Conservation (phyloP, 2,329 filamentous ascomycete genomes). For the Nakataea oryzae region DNA sequence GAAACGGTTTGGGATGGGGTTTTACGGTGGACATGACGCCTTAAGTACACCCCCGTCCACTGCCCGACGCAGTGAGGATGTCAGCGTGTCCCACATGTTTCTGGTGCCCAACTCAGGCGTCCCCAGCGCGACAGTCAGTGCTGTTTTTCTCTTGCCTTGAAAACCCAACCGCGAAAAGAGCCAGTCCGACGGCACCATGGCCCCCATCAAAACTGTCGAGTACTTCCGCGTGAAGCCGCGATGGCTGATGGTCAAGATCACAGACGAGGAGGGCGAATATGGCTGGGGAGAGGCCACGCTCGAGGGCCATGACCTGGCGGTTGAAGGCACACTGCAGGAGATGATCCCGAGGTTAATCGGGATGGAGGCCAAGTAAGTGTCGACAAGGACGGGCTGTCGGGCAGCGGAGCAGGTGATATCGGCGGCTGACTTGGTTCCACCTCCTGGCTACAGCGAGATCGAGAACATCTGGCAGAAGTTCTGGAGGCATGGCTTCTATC, state of each 20-base stretch:
- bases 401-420: neutral
- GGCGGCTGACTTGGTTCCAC: neutral
- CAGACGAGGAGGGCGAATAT: conserved; percentile 43
- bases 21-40: neutral
- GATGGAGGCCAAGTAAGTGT: conserved; percentile 48
- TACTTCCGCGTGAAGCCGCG: conserved; percentile 57
- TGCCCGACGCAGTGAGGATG: neutral
- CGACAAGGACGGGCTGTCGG: neutral
- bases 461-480: conserved; percentile 61
- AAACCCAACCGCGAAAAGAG: neutral
- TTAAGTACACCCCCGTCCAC: neutral
- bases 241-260: conserved; percentile 61
- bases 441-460: conserved; percentile 39
- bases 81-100: neutral
- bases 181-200: conserved; percentile 6
- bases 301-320: conserved; percentile 54
- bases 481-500: conserved; percentile 57
- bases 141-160: neutral
- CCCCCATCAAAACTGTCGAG: conserved; percentile 45
- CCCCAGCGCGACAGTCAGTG: neutral
- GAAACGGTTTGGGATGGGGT: neutral
- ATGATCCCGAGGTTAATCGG: conserved; percentile 46
- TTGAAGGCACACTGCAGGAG: conserved; percentile 55
- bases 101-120: no score
- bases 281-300: conserved; percentile 60